Evolutionary conservation across 371 early-diverging fungal genomes (phyloP).

Genomic region (Catenaria anguillulae): DNA sequence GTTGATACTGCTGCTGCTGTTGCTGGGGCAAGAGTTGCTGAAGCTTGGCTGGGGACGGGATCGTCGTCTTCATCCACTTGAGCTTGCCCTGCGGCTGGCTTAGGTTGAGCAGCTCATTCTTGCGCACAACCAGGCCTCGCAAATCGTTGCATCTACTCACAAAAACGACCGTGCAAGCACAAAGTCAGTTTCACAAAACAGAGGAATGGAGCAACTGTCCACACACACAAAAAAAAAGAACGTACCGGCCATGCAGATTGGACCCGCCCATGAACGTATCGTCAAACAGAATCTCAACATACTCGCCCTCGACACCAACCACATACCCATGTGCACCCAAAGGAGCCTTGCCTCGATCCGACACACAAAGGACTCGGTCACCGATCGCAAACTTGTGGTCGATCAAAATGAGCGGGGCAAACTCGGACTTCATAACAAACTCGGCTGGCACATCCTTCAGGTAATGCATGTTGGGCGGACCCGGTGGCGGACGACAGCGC

Average conservation of each 20-base stretch:
- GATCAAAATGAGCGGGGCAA: constrained; percentile 49
- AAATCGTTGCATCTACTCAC: neutral
- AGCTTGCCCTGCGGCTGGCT: neutral
- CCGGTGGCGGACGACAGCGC: constrained; percentile 20
- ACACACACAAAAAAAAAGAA: no score
- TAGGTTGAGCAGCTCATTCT: neutral
- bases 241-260: constrained; percentile 50
- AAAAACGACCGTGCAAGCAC: neutral
- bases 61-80: neutral
- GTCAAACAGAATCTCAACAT: constrained; percentile 78
- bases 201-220: neutral
- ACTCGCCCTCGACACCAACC: constrained; percentile 50
- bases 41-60: neutral
- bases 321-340: constrained; percentile 68
- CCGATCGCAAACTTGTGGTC: constrained; percentile 70
- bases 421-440: constrained; percentile 53
- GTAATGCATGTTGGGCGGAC: constrained; percentile 23
- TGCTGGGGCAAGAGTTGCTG: neutral
- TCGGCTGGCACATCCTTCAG: constrained; percentile 48
- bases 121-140: neutral
- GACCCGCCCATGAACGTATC: constrained; percentile 58
- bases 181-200: neutral
- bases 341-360: constrained; percentile 62
- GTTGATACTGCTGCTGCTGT: no score
- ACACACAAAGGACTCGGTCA: constrained; percentile 66